Conservation (phyloP, 768 basidiomycete species). For the Suillus subaureus region DNA sequence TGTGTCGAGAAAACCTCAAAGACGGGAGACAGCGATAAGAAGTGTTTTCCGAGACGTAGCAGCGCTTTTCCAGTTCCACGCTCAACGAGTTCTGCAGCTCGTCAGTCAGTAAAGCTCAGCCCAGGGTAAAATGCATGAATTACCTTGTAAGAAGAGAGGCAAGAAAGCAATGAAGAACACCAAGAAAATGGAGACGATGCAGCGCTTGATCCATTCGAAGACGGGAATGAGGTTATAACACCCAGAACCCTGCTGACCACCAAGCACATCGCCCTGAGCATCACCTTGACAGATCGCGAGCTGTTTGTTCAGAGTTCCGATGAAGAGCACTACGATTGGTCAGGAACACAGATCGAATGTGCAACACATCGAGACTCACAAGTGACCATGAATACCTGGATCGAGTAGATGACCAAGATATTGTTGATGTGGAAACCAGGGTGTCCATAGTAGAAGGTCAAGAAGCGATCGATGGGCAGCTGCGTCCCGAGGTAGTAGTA, state of each 20-base stretch:
- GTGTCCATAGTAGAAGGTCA: constrained; percentile 99
- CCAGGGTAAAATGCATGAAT: constrained; percentile 21
- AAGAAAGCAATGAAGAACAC: constrained; percentile 99
- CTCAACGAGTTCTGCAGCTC: constrained; percentile 81
- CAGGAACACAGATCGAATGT: constrained; percentile 8
- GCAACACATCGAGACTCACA: constrained; percentile 49
- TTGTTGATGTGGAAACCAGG: constrained; percentile 99
- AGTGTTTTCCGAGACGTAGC: constrained; percentile 93
- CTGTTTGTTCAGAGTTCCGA: constrained; percentile 96
- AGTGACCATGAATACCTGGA: constrained; percentile 97
- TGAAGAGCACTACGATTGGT: constrained; percentile 70
- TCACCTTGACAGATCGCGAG: constrained; percentile 87
- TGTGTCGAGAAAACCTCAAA: constrained; percentile 99
- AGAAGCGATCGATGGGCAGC: constrained; percentile 95
- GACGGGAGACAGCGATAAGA: constrained; percentile 93
- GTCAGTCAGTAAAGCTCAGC: constrained; percentile 6
- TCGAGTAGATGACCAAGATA: constrained; percentile 97
- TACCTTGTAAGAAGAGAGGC: constrained; percentile 94
- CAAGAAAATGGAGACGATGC: constrained; percentile 96
- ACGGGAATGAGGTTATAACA: constrained; percentile 97
- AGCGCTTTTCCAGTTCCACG: constrained; percentile 94
- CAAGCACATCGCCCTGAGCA: constrained; percentile 74
- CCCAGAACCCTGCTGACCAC: constrained; percentile 72
- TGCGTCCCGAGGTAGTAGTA: constrained; percentile 99
- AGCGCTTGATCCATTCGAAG: constrained; percentile 97